These are phyloP conservation scores for Arthroderma uncinatum DNA, from an alignment of 2,329 filamentous ascomycete genomes.

Conservation along the genomic window DNA sequence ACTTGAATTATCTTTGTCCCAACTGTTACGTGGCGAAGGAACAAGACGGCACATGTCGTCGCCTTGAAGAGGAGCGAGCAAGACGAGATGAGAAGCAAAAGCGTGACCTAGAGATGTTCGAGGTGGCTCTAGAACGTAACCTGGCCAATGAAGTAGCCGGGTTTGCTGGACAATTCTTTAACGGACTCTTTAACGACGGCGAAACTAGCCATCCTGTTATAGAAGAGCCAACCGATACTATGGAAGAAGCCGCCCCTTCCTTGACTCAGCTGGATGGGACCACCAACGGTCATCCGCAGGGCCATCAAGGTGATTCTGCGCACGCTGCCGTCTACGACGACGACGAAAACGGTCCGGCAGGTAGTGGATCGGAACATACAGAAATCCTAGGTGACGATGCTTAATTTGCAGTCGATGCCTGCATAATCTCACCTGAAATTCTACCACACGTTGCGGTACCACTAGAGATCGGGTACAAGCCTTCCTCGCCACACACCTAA, in stretches of 20 bases:
- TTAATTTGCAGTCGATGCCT: neutral
- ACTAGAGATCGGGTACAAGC: neutral
- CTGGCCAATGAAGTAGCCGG: constrained; percentile 34
- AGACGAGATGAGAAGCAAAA: constrained; percentile 31
- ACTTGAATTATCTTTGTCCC: constrained; percentile 34
- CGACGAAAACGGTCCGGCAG: constrained; percentile 12
- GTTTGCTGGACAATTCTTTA: constrained; percentile 33
- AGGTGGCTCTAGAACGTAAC: constrained; percentile 31
- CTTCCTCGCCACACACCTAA: neutral
- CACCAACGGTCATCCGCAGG: constrained; percentile 3
- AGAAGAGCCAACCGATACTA: constrained; percentile 6
- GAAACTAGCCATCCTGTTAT: constrained; percentile 1
- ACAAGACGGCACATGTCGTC: constrained; percentile 31
- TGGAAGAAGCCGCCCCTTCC: constrained; percentile 8
- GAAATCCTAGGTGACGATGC: constrained; percentile 11
- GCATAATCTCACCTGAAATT: neutral
- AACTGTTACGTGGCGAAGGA: constrained; percentile 33
- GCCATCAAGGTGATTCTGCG: neutral
- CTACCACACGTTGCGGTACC: neutral
- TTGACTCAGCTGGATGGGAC: constrained; percentile 9
- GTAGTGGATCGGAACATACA: constrained; percentile 15
- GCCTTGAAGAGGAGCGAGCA: constrained; percentile 29
- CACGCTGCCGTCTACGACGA: constrained; percentile 6
- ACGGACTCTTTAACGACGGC: constrained; percentile 13
- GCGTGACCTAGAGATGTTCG: constrained; percentile 31